Conservation (phyloP, 1,139 yeast species). For the Pichia terricola region DNA sequence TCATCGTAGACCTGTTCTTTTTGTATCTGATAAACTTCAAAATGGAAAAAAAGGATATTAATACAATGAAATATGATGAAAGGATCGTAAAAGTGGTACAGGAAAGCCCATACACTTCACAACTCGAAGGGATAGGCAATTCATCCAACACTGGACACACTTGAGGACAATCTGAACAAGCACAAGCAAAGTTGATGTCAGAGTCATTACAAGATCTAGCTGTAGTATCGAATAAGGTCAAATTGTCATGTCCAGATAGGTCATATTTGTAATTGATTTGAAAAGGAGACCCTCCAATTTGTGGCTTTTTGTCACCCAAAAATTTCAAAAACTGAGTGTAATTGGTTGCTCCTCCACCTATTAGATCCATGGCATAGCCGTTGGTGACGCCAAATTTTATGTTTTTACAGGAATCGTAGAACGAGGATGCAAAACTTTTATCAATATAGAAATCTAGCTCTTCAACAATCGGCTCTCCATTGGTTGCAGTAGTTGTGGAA, state of each 20-base stretch:
- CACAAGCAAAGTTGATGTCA: slow-evolving; percentile 54
- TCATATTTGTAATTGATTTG: slow-evolving; percentile 69
- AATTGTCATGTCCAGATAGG: neutral
- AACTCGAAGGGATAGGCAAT: slow-evolving; percentile 22
- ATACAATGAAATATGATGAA: slow-evolving; percentile 32
- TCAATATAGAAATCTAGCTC: slow-evolving; percentile 61
- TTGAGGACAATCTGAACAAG: slow-evolving; percentile 81
- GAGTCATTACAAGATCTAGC: slow-evolving; percentile 52
- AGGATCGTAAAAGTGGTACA: slow-evolving; percentile 64
- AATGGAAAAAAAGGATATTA: slow-evolving; percentile 31
- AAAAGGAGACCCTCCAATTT: slow-evolving; percentile 91
- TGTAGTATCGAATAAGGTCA: slow-evolving; percentile 26
- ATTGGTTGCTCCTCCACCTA: slow-evolving; percentile 90
- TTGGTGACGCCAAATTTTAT: slow-evolving; percentile 91
- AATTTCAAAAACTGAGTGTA: slow-evolving; percentile 70
- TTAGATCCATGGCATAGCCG: slow-evolving; percentile 92
- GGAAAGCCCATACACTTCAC: slow-evolving; percentile 56
- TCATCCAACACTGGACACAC: slow-evolving; percentile 68
- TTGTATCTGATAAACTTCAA: slow-evolving; percentile 28
- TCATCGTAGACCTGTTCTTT: slow-evolving; percentile 1
- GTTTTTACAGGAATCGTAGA: slow-evolving; percentile 79
- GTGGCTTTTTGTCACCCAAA: slow-evolving; percentile 87
- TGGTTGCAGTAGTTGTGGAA: slow-evolving; percentile 38
- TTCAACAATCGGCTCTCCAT: slow-evolving; percentile 53
- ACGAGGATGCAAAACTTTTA: slow-evolving; percentile 41